A percentile compares a stretch with the other conserved stretches of the same genome.
phyloP scores from a whole-genome alignment of 2,329 filamentous ascomycete species.

The Cadophora sp. region DNA sequence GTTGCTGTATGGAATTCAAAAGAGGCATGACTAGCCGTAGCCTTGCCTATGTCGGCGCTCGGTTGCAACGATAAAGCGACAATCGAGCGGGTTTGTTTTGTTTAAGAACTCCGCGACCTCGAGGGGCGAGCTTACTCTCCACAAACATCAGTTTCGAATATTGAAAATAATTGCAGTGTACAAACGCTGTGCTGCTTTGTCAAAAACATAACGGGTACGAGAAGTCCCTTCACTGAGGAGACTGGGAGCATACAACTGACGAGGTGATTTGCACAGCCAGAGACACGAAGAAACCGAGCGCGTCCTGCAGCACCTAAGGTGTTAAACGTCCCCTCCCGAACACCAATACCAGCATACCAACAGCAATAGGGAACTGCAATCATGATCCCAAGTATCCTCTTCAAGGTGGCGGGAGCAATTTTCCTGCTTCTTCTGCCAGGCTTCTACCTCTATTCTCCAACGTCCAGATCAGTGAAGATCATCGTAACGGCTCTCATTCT shows the following conservation, averaged over 20 bases:
- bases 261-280: not conserved
- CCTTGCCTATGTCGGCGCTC: slow-evolving; percentile 5
- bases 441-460: slow-evolving; percentile 24
- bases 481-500: not conserved
- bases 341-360: not conserved
- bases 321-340: not conserved
- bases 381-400: not conserved
- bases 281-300: not conserved
- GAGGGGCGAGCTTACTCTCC: not conserved
- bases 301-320: not conserved
- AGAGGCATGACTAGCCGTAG: not conserved
- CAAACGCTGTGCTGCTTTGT: not conserved
- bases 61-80: not conserved
- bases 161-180: not conserved
- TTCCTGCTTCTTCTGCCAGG: slow-evolving; percentile 15
- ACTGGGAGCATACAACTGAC: not conserved
- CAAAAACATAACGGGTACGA: not conserved
- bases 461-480: slow-evolving; percentile 17
- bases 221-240: not conserved
- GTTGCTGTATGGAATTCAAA: not conserved
- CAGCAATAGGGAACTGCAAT: not conserved
- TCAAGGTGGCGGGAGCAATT: not conserved
- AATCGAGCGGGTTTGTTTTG: not conserved
- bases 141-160: not conserved
- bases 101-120: not conserved